Conservation (phyloP, 805 yeast species). For the Clavispora asparagi region DNA sequence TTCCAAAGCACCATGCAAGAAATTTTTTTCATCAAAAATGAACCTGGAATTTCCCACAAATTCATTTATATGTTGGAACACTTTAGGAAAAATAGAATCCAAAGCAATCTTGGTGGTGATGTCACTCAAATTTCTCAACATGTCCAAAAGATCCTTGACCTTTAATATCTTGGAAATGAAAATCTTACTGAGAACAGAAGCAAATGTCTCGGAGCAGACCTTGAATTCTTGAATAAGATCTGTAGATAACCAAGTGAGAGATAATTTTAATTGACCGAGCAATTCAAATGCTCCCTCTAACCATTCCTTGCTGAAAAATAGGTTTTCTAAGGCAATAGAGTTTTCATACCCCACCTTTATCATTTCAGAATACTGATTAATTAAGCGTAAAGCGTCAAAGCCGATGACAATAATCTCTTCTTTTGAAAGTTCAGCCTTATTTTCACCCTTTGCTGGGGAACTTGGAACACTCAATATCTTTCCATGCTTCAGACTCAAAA, state of each 20-base stretch:
- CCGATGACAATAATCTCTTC: conserved; percentile 19
- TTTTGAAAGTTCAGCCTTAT: neutral
- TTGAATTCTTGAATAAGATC: conserved; percentile 8
- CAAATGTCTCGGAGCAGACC: conserved; percentile 22
- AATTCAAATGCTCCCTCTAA: conserved; percentile 36
- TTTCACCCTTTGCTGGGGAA: conserved; percentile 19
- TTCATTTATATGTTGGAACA: conserved; percentile 32
- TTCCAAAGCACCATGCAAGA: conserved; percentile 21
- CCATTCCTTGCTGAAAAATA: conserved; percentile 28
- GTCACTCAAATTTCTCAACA: conserved; percentile 25
- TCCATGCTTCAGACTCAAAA: conserved; percentile 25
- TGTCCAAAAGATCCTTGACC: conserved; percentile 17
- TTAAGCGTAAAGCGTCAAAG: conserved; percentile 30
- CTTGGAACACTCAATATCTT: conserved; percentile 29
- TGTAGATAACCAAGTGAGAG: conserved; percentile 20
- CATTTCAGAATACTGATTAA: conserved; percentile 28
- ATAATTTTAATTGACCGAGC: conserved; percentile 27
- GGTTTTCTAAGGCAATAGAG: conserved; percentile 15
- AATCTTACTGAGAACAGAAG: conserved; percentile 28
- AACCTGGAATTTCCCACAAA: conserved; percentile 29
- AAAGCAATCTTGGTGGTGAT: conserved; percentile 30
- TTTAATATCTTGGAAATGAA: conserved; percentile 28
- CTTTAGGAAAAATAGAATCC: conserved; percentile 30
- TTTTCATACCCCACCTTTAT: conserved; percentile 26
- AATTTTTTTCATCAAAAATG: conserved; percentile 30